These are phyloP conservation scores for Cryptosporidium meleagridis DNA, from an alignment of 169 alveolate species.

Conservation along the genomic window DNA sequence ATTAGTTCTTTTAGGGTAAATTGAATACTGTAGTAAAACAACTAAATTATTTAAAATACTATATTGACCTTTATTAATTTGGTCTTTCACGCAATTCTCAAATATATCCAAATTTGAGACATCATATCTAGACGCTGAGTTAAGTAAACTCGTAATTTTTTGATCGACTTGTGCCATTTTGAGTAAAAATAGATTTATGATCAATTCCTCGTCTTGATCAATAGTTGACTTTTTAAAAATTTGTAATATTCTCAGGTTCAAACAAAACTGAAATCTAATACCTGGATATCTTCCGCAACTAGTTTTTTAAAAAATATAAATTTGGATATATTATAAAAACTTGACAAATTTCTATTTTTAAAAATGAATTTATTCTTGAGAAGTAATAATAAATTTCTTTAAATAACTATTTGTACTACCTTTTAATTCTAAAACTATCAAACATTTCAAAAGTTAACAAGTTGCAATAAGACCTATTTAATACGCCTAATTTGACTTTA, in stretches of 20 bases:
- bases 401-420: background rate
- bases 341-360: background rate
- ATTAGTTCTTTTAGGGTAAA: constrained; percentile 37
- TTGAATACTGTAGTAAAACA: constrained; percentile 19
- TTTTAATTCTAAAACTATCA: background rate
- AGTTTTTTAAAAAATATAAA: background rate
- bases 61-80: constrained; percentile 45
- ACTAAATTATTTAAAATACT: constrained; percentile 53
- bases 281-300: background rate
- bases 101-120: constrained; percentile 13
- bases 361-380: background rate
- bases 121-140: constrained; percentile 64
- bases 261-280: background rate
- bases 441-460: background rate
- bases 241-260: background rate
- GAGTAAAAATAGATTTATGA: background rate
- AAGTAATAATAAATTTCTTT: background rate
- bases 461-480: constrained; percentile 6
- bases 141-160: constrained; percentile 8
- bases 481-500: background rate
- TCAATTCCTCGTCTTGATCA: constrained; percentile 9
- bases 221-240: background rate
- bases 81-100: constrained; percentile 55
- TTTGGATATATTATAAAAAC: background rate
- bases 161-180: constrained; percentile 48